Conservation (phyloP, 2,329 filamentous ascomycete species). For the Pseudopyrenochaeta lycopersici region DNA sequence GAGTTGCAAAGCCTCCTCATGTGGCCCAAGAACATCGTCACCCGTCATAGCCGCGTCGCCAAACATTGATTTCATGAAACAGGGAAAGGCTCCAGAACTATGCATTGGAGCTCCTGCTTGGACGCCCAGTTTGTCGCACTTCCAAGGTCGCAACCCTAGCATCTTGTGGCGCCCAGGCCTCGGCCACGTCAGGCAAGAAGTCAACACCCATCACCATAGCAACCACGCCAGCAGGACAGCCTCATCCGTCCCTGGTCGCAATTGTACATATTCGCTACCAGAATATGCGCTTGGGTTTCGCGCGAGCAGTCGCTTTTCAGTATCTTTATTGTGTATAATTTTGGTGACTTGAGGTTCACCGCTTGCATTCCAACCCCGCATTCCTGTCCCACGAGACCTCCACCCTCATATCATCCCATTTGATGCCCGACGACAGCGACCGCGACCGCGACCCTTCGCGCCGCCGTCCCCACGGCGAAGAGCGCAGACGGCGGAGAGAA, state of each 20-base stretch:
- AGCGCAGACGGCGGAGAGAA: constrained; percentile 39
- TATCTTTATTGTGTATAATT: constrained; percentile 9
- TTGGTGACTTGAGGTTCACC: constrained; percentile 2
- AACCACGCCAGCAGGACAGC: constrained; percentile 29
- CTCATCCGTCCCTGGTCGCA: constrained; percentile 22
- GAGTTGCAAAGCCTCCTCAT: too few relatives aligned
- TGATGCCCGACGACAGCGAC: constrained; percentile 26
- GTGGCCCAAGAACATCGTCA: background rate
- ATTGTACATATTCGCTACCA: constrained; percentile 39
- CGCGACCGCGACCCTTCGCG: constrained; percentile 30
- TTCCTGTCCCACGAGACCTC: constrained; percentile 11
- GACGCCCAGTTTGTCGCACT: constrained; percentile 6
- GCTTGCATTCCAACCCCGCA: constrained; percentile 24
- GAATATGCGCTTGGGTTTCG: constrained; percentile 4
- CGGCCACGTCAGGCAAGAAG: constrained; percentile 37
- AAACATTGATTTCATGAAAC: constrained; percentile 1
- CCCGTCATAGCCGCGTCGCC: constrained; percentile 4
- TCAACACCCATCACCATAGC: constrained; percentile 40
- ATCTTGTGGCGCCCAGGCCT: constrained; percentile 19
- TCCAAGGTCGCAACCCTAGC: constrained; percentile 19
- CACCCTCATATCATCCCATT: constrained; percentile 3
- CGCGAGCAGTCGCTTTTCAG: constrained; percentile 1
- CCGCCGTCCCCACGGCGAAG: constrained; percentile 34
- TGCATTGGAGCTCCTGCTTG: too few relatives aligned
- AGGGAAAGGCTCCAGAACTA: constrained; percentile 2